Conservation (phyloP, 2,329 filamentous ascomycete genomes). For the Hymenoscyphus infarciens region DNA sequence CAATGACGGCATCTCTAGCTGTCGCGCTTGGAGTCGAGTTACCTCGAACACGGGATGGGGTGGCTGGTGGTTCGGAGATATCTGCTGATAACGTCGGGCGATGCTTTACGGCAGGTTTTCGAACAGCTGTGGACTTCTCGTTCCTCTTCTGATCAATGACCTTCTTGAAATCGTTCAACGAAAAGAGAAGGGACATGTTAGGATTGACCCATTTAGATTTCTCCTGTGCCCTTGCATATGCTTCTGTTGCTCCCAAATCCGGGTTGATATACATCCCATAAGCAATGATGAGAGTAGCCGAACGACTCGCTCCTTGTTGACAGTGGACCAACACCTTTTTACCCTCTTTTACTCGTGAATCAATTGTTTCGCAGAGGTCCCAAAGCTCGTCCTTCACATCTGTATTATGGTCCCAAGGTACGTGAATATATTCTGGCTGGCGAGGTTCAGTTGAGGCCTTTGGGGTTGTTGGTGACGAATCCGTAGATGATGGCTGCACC, state of each 20-base stretch:
- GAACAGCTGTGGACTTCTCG: constrained; percentile 36
- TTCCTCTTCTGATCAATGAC: constrained; percentile 51
- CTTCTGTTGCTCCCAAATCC: constrained; percentile 73
- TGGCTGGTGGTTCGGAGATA: constrained; percentile 43
- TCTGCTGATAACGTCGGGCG: constrained; percentile 58
- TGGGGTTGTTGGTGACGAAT: constrained; percentile 50
- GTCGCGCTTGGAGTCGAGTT: constrained; percentile 48
- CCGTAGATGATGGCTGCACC: constrained; percentile 41
- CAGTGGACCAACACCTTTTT: constrained; percentile 82
- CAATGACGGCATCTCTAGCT: constrained; percentile 22
- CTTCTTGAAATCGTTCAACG: constrained; percentile 76
- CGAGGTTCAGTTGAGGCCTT: constrained; percentile 47
- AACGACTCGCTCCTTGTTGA: constrained; percentile 81
- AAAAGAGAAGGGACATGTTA: constrained; percentile 91
- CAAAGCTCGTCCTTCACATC: constrained; percentile 77
- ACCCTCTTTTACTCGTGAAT: constrained; percentile 65
- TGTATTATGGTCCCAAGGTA: constrained; percentile 86
- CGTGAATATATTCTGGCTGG: constrained; percentile 78
- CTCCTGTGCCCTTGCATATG: constrained; percentile 75
- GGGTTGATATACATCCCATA: constrained; percentile 80
- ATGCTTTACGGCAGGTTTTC: constrained; percentile 58
- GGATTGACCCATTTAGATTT: constrained; percentile 86
- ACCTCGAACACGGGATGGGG: constrained; percentile 46
- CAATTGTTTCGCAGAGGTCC: constrained; percentile 71
- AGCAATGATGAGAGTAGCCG: constrained; percentile 80